These are phyloP conservation scores for Kodamaea ohmeri DNA, from an alignment of 1,139 yeast genomes.

Conservation along the genomic window DNA sequence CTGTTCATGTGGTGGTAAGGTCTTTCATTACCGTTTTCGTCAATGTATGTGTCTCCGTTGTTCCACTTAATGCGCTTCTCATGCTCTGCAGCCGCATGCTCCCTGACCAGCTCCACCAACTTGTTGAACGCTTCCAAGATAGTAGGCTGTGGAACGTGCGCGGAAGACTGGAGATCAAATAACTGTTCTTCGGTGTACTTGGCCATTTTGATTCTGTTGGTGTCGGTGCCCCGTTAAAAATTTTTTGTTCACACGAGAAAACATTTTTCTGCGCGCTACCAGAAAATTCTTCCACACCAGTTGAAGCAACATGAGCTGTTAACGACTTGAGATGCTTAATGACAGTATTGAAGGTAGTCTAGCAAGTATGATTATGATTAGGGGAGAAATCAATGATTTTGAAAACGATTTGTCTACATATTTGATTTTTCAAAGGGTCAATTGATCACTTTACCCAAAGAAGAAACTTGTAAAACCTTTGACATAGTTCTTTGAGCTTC, in stretches of 20 bases:
- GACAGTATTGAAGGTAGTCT: neutral
- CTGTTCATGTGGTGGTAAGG: constrained; percentile 50
- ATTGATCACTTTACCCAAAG: too few species aligned
- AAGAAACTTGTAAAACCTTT: too few species aligned
- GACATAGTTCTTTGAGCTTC: too few species aligned
- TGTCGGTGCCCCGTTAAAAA: constrained; percentile 8
- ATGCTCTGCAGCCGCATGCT: constrained; percentile 36
- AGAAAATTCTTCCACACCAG: too few species aligned
- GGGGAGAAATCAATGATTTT: neutral
- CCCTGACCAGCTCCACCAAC: constrained; percentile 63
- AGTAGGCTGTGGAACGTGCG: constrained; percentile 57
- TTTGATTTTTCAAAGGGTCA: too few species aligned
- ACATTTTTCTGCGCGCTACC: constrained; percentile 3
- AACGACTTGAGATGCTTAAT: neutral
- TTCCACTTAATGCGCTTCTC: constrained; percentile 34
- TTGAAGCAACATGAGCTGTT: too few species aligned
- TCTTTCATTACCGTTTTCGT: constrained; percentile 48
- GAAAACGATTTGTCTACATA: neutral
- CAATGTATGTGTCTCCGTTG: constrained; percentile 50
- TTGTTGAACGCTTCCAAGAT: constrained; percentile 64
- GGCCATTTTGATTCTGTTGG: constrained; percentile 34
- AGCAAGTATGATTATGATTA: too few species aligned
- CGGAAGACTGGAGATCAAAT: constrained; percentile 53
- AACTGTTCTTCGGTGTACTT: constrained; percentile 74
- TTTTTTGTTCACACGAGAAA: constrained; percentile 15